Evolutionary conservation across 176 grass and related monocot species (phyloP).

Genomic region (Tillandsia leiboldiana): DNA sequence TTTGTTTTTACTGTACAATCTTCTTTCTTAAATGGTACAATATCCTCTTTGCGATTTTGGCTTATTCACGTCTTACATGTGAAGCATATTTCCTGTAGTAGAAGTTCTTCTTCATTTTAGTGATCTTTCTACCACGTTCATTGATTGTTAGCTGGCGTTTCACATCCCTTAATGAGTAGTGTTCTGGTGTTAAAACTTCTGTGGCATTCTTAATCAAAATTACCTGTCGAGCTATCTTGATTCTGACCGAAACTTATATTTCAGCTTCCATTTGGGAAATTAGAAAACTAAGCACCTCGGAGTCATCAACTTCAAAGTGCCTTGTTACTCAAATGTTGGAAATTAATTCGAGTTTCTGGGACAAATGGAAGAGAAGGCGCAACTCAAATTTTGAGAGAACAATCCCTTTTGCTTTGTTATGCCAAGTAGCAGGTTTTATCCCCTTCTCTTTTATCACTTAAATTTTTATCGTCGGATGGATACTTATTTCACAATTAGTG

Average conservation of each 20-base stretch:
- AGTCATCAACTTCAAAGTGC: constrained; percentile 42
- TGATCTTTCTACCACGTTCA: too few species aligned
- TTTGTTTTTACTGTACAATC: too few species aligned
- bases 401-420: constrained; percentile 76
- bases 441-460: background rate
- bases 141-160: too few species aligned
- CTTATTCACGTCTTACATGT: too few species aligned
- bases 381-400: constrained; percentile 68
- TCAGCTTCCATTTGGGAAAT: constrained; percentile 96
- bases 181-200: too few species aligned
- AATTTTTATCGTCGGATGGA: background rate
- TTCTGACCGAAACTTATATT: constrained; percentile 22
- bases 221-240: background rate
- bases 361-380: constrained; percentile 59
- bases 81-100: too few species aligned
- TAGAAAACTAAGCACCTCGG: constrained; percentile 36
- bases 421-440: constrained; percentile 80
- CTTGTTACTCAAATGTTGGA: constrained; percentile 84
- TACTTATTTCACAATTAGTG: background rate
- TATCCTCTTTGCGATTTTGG: too few species aligned
- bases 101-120: too few species aligned
- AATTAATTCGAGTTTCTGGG: constrained; percentile 51
- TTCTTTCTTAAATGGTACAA: too few species aligned
- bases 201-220: too few species aligned
- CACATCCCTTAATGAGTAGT: too few species aligned